Percentiles rank a stretch among this genome's conserved stretches.
These are phyloP conservation scores for Candida dubliniensis DNA, from an alignment of 1,139 yeast genomes.

Conservation along the genomic window DNA sequence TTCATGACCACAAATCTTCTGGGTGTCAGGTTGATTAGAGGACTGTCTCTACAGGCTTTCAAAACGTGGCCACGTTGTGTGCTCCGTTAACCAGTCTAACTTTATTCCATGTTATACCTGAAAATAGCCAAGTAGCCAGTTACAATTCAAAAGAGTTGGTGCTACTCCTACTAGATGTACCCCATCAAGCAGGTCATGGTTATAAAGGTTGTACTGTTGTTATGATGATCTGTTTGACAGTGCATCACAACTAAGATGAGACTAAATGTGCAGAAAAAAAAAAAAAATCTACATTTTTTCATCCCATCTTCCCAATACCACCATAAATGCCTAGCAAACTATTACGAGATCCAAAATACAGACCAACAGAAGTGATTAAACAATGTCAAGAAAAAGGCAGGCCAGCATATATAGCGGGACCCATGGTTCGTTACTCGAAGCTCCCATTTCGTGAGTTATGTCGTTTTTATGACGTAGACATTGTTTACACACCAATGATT, in stretches of 20 bases:
- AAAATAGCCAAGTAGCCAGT: too few relatives aligned
- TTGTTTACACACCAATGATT: slow-evolving; percentile 95
- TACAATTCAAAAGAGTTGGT: too few relatives aligned
- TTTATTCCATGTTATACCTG: too few relatives aligned
- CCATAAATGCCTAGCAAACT: slow-evolving; percentile 2
- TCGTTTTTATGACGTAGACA: slow-evolving; percentile 72
- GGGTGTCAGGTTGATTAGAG: too few relatives aligned
- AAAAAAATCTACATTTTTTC: slow-evolving; percentile 1
- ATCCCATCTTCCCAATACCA: neutral
- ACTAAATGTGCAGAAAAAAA: neutral
- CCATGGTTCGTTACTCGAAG: slow-evolving; percentile 96
- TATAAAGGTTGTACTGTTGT: too few relatives aligned
- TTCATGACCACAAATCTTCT: too few relatives aligned
- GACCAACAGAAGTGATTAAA: slow-evolving; percentile 16
- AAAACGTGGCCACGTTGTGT: too few relatives aligned
- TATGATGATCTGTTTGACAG: too few relatives aligned
- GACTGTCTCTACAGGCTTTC: too few relatives aligned
- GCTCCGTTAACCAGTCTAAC: too few relatives aligned
- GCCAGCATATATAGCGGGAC: slow-evolving; percentile 84
- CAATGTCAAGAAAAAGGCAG: slow-evolving; percentile 35
- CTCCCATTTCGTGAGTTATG: slow-evolving; percentile 85
- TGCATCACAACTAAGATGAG: neutral
- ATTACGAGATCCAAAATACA: slow-evolving; percentile 7
- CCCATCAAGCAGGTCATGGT: too few relatives aligned
- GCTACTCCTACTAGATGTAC: too few relatives aligned